A percentile compares a stretch with the other conserved stretches of the same genome.
Conservation (phyloP, 176 grass and related monocot species). For the Musa schizocarpa region DNA sequence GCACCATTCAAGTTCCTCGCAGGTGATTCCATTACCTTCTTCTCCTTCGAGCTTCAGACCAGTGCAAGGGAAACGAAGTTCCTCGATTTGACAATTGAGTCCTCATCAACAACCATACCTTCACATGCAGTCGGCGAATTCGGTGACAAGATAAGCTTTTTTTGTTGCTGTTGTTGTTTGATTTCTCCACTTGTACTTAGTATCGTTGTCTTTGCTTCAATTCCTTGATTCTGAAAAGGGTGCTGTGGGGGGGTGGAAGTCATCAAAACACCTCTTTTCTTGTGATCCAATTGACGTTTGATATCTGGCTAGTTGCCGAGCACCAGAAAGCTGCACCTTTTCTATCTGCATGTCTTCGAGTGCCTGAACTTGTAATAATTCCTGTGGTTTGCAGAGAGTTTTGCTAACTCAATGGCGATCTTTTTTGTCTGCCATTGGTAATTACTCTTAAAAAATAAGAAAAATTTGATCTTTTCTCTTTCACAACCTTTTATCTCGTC, state of each 20-base stretch:
- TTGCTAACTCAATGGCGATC: too few species aligned
- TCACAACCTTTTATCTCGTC: too few species aligned
- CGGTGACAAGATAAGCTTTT: neutral
- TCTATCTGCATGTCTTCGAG: neutral
- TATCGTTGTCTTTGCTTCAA: neutral
- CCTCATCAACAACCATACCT: too few species aligned
- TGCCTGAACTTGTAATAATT: neutral
- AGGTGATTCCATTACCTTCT: constrained; percentile 19
- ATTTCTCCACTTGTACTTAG: neutral
- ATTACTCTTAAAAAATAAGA: too few species aligned
- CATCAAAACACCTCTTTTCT: neutral
- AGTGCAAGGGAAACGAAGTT: neutral
- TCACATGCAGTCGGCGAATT: neutral
- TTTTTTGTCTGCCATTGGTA: too few species aligned
- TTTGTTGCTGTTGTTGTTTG: neutral
- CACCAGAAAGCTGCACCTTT: neutral
- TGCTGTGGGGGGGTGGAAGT: neutral
- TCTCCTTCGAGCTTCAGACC: neutral
- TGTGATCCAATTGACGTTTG: too few species aligned
- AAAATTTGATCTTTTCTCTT: too few species aligned
- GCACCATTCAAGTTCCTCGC: constrained; percentile 10
- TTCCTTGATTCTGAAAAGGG: neutral
- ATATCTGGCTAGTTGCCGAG: too few species aligned
- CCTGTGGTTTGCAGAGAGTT: neutral
- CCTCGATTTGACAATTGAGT: too few species aligned